Evolutionary conservation across 441 rosid species (phyloP).

Genomic region (Syzygium malaccense): DNA sequence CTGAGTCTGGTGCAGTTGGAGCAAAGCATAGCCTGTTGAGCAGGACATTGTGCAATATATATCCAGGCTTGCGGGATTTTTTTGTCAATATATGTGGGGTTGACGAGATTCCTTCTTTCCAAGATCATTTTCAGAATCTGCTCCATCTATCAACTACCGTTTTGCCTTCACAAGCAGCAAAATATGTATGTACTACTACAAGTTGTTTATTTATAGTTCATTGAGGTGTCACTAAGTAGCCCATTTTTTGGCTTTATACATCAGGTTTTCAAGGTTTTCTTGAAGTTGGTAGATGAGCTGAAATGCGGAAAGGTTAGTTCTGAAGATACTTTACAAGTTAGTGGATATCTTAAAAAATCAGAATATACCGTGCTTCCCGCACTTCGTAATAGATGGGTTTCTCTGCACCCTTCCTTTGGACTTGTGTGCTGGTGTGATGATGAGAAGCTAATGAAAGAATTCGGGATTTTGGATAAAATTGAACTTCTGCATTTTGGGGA

Average conservation of each 20-base stretch:
- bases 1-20: not conserved
- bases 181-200: not conserved
- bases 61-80: slow-evolving; percentile 7
- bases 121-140: not conserved
- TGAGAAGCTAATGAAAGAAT: not conserved
- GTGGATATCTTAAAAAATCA: not conserved
- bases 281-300: not conserved
- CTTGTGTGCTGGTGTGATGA: slow-evolving; percentile 2
- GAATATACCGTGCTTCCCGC: slow-evolving; percentile 1
- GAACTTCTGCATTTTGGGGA: not conserved
- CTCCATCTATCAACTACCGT: not conserved
- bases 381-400: not conserved
- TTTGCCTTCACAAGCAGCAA: slow-evolving; percentile 2
- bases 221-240: not conserved
- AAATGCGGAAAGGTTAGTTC: not conserved
- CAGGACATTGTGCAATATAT: slow-evolving; percentile 3
- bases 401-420: not conserved
- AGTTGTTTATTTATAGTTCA: not conserved
- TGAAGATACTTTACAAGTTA: not conserved
- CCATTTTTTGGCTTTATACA: not conserved
- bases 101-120: slow-evolving; percentile 3
- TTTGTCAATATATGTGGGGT: slow-evolving; percentile 8
- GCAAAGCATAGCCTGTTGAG: not conserved
- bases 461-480: not conserved
- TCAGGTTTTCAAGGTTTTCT: slow-evolving; percentile 1